These are phyloP conservation scores for Lotmaria passim DNA, from an alignment of 208 protist genomes.

Conservation along the genomic window DNA sequence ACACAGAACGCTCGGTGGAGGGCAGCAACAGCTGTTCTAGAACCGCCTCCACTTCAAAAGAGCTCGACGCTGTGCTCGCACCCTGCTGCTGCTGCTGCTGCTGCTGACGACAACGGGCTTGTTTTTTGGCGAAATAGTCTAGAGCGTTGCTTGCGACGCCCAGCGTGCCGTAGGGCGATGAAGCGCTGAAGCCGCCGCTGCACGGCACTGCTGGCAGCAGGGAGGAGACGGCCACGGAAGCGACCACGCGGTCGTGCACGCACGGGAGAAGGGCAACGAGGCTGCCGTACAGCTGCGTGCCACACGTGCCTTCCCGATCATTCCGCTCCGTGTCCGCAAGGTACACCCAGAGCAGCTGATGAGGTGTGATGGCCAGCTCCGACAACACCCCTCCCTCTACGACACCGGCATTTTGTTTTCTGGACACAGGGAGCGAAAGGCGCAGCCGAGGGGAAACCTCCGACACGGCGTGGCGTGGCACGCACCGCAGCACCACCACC, in stretches of 20 bases:
- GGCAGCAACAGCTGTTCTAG: conserved; percentile 26
- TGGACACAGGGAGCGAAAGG: neutral
- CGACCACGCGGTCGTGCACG: neutral
- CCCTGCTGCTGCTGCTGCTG: neutral
- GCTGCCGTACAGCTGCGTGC: conserved; percentile 21
- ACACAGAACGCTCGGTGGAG: conserved; percentile 20
- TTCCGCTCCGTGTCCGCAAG: conserved; percentile 16
- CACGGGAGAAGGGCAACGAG: conserved; percentile 12
- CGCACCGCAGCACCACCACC: neutral
- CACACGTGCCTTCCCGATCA: neutral
- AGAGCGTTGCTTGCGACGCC: conserved; percentile 8
- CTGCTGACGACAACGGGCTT: neutral
- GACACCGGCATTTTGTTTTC: neutral
- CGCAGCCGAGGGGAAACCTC: neutral
- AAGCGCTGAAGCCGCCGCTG: conserved; percentile 18
- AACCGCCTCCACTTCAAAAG: conserved; percentile 9
- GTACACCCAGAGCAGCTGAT: conserved; percentile 34
- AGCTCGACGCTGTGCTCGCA: neutral
- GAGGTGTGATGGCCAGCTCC: neutral
- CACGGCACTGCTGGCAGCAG: conserved; percentile 7
- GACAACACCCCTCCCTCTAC: neutral
- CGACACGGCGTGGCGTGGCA: conserved; percentile 1
- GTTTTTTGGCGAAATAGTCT: conserved; percentile 4
- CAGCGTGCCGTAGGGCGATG: conserved; percentile 24
- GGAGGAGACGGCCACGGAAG: neutral